These are phyloP conservation scores for Stagonosporopsis chrysanthemi DNA, from an alignment of 2,329 filamentous ascomycete genomes.

Conservation along the genomic window DNA sequence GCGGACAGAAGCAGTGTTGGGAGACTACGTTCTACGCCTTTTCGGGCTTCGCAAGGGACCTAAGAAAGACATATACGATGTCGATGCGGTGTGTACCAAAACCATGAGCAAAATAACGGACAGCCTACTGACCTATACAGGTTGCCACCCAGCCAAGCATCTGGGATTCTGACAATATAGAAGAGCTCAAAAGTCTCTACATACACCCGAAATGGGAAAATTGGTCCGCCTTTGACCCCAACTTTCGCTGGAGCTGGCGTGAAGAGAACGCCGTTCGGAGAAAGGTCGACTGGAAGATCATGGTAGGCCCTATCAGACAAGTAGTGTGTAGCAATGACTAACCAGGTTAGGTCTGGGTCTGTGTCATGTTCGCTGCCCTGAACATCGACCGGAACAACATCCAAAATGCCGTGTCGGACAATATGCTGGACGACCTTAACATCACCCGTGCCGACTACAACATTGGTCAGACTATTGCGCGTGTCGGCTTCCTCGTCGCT, in stretches of 20 bases:
- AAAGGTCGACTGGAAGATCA: slow-evolving; percentile 23
- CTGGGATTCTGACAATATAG: slow-evolving; percentile 12
- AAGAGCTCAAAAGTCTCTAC: slow-evolving; percentile 15
- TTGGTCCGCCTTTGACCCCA: slow-evolving; percentile 63
- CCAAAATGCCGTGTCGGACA: slow-evolving; percentile 30
- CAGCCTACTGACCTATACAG: neutral
- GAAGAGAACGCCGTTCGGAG: slow-evolving; percentile 56
- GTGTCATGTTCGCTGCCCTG: slow-evolving; percentile 59
- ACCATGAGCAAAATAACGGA: neutral
- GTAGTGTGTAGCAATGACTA: slow-evolving; percentile 51
- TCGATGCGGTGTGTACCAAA: slow-evolving; percentile 10
- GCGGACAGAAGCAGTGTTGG: slow-evolving; percentile 13
- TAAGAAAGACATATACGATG: slow-evolving; percentile 10
- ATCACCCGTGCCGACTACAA: slow-evolving; percentile 27
- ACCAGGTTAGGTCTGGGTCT: slow-evolving; percentile 52
- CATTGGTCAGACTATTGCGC: slow-evolving; percentile 63
- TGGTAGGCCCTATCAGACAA: slow-evolving; percentile 1
- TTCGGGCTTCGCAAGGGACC: slow-evolving; percentile 14
- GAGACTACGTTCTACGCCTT: slow-evolving; percentile 15
- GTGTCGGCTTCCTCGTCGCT: slow-evolving; percentile 74
- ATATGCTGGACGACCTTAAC: slow-evolving; percentile 29
- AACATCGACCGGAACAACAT: slow-evolving; percentile 56
- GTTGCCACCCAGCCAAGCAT: slow-evolving; percentile 23
- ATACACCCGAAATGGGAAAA: slow-evolving; percentile 58
- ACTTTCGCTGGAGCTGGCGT: slow-evolving; percentile 59